phyloP scores from a whole-genome alignment of 106 monocot species.

The Alisma plantagoaquatica region DNA sequence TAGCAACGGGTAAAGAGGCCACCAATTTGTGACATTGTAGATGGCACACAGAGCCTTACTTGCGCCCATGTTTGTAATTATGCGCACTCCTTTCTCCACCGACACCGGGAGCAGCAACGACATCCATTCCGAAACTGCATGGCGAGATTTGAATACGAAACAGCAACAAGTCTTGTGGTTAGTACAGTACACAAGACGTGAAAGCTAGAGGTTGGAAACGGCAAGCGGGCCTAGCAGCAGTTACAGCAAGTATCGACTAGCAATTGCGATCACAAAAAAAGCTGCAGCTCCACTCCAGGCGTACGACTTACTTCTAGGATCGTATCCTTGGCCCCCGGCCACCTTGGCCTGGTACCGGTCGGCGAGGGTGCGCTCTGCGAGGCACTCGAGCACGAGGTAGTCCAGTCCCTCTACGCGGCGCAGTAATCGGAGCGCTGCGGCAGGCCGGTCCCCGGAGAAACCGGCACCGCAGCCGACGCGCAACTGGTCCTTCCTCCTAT shows the following conservation, averaged over 20 bases:
- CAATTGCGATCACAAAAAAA: too few relatives aligned
- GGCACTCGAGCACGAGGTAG: slow-evolving; percentile 84
- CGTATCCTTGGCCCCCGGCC: slow-evolving; percentile 79
- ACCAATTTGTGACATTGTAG: background rate
- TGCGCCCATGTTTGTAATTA: slow-evolving; percentile 98
- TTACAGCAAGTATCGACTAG: too few relatives aligned
- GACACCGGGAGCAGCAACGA: slow-evolving; percentile 66
- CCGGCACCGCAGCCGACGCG: slow-evolving; percentile 86
- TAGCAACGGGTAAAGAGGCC: background rate
- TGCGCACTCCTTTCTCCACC: slow-evolving; percentile 61
- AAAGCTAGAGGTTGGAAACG: too few relatives aligned
- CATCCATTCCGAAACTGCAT: slow-evolving; percentile 82
- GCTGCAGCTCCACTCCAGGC: background rate
- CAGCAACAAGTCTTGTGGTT: too few relatives aligned
- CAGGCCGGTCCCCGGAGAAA: slow-evolving; percentile 72
- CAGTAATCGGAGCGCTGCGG: slow-evolving; percentile 63
- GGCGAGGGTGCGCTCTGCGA: slow-evolving; percentile 92
- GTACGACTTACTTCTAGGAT: slow-evolving; percentile 48
- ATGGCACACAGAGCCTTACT: slow-evolving; percentile 22
- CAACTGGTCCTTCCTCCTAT: slow-evolving; percentile 50
- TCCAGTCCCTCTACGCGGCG: slow-evolving; percentile 50
- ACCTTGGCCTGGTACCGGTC: slow-evolving; percentile 59
- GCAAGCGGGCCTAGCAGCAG: too few relatives aligned
- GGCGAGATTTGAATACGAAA: too few relatives aligned
- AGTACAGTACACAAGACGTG: background rate